Percentiles rank a stretch among this genome's conserved stretches.
phyloP scores from a whole-genome alignment of 2,329 filamentous ascomycete genomes.

The Teratosphaeriaceae sp. region DNA sequence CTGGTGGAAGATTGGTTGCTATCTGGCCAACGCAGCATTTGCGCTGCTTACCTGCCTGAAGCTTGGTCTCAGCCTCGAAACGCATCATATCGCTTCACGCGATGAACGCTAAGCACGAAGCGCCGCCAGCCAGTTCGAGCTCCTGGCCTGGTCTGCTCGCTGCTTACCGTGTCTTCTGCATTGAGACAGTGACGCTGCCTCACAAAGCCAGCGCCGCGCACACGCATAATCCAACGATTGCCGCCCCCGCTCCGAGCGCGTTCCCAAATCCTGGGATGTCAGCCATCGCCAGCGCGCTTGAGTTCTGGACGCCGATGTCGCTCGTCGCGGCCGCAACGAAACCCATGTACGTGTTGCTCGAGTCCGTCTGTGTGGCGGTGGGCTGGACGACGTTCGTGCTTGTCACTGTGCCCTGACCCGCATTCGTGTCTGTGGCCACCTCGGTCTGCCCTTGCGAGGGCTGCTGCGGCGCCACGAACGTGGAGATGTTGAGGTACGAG shows the following conservation, averaged over 20 bases:
- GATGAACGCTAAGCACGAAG: too few relatives aligned
- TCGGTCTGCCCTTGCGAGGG: background rate
- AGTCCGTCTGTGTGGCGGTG: background rate
- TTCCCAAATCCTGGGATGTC: background rate
- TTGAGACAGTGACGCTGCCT: too few relatives aligned
- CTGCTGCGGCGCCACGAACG: background rate
- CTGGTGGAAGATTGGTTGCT: too few relatives aligned
- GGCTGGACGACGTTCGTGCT: conserved; percentile 1
- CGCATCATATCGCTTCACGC: too few relatives aligned
- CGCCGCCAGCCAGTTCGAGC: too few relatives aligned
- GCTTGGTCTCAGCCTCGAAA: too few relatives aligned
- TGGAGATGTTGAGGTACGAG: conserved; percentile 4
- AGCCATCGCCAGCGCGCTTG: background rate
- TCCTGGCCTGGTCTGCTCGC: too few relatives aligned
- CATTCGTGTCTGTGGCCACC: background rate
- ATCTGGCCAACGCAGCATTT: too few relatives aligned
- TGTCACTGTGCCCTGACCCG: background rate
- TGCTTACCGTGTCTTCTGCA: too few relatives aligned
- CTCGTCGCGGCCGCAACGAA: conserved; percentile 1
- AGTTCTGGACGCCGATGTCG: background rate
- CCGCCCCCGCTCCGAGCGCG: background rate
- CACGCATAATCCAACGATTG: background rate
- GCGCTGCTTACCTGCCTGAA: too few relatives aligned
- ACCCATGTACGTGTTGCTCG: background rate
- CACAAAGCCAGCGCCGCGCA: background rate